Conservation (phyloP, 2,329 filamentous ascomycete genomes). For the Cryphonectria parasitica region DNA sequence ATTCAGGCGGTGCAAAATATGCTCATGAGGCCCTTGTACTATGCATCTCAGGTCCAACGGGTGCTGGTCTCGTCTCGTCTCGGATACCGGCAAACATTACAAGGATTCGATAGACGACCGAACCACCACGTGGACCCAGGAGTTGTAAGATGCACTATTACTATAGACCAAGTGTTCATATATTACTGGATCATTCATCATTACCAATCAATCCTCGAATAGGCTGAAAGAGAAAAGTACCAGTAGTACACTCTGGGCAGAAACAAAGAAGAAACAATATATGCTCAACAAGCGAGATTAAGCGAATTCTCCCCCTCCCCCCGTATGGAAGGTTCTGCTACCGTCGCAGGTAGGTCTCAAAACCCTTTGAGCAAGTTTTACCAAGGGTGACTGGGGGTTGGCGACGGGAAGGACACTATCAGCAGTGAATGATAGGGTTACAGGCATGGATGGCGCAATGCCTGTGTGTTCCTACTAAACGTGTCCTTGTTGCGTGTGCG, state of each 20-base stretch:
- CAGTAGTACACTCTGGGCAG: too few relatives aligned
- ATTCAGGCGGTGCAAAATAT: not conserved
- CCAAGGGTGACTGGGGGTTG: not conserved
- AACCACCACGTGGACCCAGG: not conserved
- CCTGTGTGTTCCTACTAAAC: not conserved
- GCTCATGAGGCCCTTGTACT: not conserved
- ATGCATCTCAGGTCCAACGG: not conserved
- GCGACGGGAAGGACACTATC: not conserved
- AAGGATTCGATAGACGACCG: constrained; percentile 12
- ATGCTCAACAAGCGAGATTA: constrained; percentile 28
- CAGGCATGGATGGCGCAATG: constrained; percentile 20
- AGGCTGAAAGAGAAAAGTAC: not conserved
- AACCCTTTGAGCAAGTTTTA: constrained; percentile 26
- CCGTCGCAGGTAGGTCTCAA: constrained; percentile 12
- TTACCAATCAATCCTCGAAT: not conserved
- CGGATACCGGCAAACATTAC: constrained; percentile 20
- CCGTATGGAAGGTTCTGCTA: not conserved
- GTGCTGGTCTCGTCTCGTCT: constrained; percentile 3
- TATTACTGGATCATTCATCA: not conserved
- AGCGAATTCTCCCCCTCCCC: not conserved
- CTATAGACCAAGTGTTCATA: not conserved
- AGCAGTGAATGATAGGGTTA: not conserved
- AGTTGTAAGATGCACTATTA: not conserved
- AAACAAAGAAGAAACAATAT: constrained; percentile 2
- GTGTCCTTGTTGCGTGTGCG: constrained; percentile 11